Base-by-base conservation (phyloP, 1,284 basidiomycete species). In the Athelia psychrophila region DNA sequence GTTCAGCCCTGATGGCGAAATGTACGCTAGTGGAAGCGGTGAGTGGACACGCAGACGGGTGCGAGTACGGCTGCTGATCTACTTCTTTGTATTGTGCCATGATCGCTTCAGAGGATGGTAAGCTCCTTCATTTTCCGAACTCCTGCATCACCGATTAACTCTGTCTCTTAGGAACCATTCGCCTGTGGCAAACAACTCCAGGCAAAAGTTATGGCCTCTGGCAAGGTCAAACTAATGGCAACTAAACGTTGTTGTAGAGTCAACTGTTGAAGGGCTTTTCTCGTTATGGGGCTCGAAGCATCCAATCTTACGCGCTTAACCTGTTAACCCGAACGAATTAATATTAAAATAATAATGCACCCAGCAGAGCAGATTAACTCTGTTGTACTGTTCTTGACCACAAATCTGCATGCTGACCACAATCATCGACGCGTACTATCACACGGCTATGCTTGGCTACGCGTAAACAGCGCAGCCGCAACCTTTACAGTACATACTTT, bases 1-100 rank as follows among this genome's bases (percentile, higher is more conserved):
- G 59, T 99, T 91, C 72, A 92, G 89, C 64, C 97, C 96, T 0
- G 96, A 99, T 67, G 97, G 96, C n/a, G 95, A 99, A 76, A 83
- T 98, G 74, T 98, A 93, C 65, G 96, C 96, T 20, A 95, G 91
- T 63, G 97, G 96, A 48, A 94, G 91, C 61, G 96, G 94, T 86
- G 67, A 73, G 86, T 81, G 33, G 52, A 63, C 59, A 40, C 25
- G 12, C 36, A 46, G 35, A 18, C 44, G 47, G 35, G 5, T 30
- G 5, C 13, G 27, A 30, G 27, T 30, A 30, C 13, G 27, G 27
- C 13, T 30, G 5, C 27, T 30, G 27, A 30, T 30, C 27, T 30
- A 13, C 27, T 30, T 5, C 27, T 30, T 30, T 30, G 27, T 56
- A 55, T 48, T 49, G 50, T 49, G 55, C 33, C 38, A 51, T 52